Evolutionary conservation across 495 filamentous ascomycete genomes (phyloP), one percentile per base, ranked within the genome.

Genomic region (Talaromyces borbonicus): DNA sequence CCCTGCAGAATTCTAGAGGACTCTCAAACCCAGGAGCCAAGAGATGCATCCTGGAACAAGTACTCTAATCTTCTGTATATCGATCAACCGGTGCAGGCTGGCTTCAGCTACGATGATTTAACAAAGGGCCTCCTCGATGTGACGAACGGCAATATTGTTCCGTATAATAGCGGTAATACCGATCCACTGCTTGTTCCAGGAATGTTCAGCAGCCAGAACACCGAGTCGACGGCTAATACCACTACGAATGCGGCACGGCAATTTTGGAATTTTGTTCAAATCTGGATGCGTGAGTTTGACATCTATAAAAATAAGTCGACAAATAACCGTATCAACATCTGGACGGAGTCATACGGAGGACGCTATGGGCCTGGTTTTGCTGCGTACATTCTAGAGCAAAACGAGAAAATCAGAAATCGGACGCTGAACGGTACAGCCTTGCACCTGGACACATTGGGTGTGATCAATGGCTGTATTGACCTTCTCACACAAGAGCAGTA

Each of bases 391-490:
- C 52, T 70, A 38, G 47, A 66, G 8, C 72, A 77, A 52, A 80
- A 80, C 48, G 53, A 57, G 4, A 67, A 58, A 8, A 66, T 74
- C 43, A 50, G 53, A 16, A 44, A 49, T 8, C 70, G 70, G 3
- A 52, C 52, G 5, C 42, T 72, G 8, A 50, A 49, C 2, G 73
- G 71, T 12, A 56, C 77, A 30, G 64, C 68, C 9, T 67, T 81
- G 48, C 57, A 68, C 23, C 55, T 81, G n/a, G 59, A 74, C 19
- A 69, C 72, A 8, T 64, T 81, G 0, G 75, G 73, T 12, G 66
- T 81, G 51, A 77, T 73, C 58, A 78, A 80, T 52, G 76, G 74
- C 47, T 79, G 69, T 71, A 65, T 69, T 48, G 74, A 78, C 44
- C 47, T 68, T 9, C 41, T 35, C 4, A 59, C 76, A 15, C 74